Conservation (phyloP, 179 eudicot species). For the Spergularia azorica region DNA sequence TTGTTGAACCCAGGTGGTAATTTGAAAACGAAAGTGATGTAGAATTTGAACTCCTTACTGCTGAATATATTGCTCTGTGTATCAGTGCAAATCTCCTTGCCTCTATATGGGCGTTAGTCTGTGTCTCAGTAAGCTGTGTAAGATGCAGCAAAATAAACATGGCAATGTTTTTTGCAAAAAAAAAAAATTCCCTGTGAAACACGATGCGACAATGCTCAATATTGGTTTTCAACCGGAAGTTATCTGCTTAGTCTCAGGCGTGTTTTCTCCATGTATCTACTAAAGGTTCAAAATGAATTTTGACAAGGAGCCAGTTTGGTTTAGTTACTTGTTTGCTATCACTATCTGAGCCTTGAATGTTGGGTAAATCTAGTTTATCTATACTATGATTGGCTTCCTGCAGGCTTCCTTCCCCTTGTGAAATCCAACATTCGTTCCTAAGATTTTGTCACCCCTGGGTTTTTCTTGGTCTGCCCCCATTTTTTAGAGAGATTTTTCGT, state of each 20-base stretch:
- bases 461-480: background rate
- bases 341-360: background rate
- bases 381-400: slow-evolving; percentile 1
- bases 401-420: background rate
- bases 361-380: background rate
- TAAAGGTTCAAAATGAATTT: background rate
- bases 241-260: background rate
- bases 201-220: background rate
- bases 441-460: background rate
- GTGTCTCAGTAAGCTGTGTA: background rate
- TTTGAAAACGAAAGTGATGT: background rate
- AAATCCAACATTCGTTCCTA: background rate
- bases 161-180: background rate
- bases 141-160: background rate
- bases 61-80: background rate
- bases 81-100: background rate
- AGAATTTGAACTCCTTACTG: background rate
- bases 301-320: background rate
- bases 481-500: background rate
- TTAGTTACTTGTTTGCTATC: background rate
- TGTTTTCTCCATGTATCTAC: background rate
- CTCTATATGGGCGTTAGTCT: background rate
- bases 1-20: background rate
- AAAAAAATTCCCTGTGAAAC: background rate
- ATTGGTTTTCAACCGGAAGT: background rate